These are phyloP conservation scores for Panicum hallii DNA, from an alignment of 202 grass and related monocot species.

Conservation along the genomic window DNA sequence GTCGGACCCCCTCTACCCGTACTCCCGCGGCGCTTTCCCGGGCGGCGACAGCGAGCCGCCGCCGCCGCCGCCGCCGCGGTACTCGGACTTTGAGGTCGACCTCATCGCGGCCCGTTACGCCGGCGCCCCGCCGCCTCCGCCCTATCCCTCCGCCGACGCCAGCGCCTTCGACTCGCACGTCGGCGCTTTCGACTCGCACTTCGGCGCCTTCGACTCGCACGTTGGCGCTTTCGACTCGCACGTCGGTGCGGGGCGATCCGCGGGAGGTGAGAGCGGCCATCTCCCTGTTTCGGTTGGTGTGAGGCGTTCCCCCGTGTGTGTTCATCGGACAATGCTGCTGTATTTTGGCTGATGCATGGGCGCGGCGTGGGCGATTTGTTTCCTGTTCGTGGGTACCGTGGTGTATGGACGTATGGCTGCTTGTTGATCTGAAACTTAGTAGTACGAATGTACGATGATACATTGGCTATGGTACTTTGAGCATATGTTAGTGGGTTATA, in stretches of 20 bases:
- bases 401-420: neutral
- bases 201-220: slow-evolving; percentile 50
- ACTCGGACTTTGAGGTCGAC: slow-evolving; percentile 67
- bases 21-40: slow-evolving; percentile 31
- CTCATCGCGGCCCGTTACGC: slow-evolving; percentile 56
- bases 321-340: slow-evolving; percentile 27
- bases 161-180: slow-evolving; percentile 4
- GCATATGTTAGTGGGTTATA: neutral
- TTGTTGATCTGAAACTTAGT: slow-evolving; percentile 4
- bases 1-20: slow-evolving; percentile 68
- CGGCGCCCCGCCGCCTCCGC: neutral
- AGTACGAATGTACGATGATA: neutral
- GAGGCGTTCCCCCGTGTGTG: neutral
- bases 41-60: slow-evolving; percentile 17
- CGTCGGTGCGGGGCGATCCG: slow-evolving; percentile 59
- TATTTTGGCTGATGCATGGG: neutral
- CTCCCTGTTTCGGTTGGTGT: neutral
- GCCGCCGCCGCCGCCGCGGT: slow-evolving; percentile 26
- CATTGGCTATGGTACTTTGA: neutral
- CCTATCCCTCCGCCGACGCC: slow-evolving; percentile 15
- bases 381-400: neutral
- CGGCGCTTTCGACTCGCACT: slow-evolving; percentile 46
- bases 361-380: neutral
- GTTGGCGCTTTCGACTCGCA: slow-evolving; percentile 3
- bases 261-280: slow-evolving; percentile 64